Conservation (phyloP, 73 alveolate species). For the Paramecium bursaria region DNA sequence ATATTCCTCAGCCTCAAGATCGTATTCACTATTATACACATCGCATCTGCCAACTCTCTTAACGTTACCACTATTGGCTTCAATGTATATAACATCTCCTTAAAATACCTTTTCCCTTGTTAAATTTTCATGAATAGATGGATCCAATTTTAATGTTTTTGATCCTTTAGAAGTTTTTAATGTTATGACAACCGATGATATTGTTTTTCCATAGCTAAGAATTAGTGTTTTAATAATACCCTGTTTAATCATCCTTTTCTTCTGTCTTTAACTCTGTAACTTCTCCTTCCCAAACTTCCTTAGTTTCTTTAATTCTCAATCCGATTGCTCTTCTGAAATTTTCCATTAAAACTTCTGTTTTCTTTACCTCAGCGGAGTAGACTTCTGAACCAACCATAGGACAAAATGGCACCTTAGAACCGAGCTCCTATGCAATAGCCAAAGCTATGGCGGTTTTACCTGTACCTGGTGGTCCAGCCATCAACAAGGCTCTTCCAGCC, state of each 20-base stretch:
- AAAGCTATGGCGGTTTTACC: conserved; percentile 99
- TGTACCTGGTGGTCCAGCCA: conserved; percentile 99
- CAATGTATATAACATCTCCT: conserved; percentile 99
- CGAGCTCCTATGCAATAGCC: conserved; percentile 99
- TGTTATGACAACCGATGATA: conserved; percentile 89
- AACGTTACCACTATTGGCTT: conserved; percentile 99
- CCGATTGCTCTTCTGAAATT: conserved; percentile 99
- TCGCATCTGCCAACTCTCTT: conserved; percentile 99
- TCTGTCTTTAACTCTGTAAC: conserved; percentile 99
- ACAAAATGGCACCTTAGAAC: conserved; percentile 99
- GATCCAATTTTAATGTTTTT: conserved; percentile 98
- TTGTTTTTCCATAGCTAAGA: conserved; percentile 86
- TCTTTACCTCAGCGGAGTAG: conserved; percentile 98
- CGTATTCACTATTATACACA: conserved; percentile 99
- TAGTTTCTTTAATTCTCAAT: conserved; percentile 96
- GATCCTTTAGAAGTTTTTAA: conserved; percentile 97
- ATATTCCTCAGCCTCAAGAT: conserved; percentile 99
- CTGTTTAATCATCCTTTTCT: conserved; percentile 96
- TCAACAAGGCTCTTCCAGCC: conserved; percentile 99
- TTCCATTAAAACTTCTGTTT: conserved; percentile 99
- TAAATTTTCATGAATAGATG: conserved; percentile 97
- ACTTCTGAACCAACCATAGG: conserved; percentile 99
- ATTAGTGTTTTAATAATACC: conserved; percentile 3
- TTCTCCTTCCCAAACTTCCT: conserved; percentile 99
- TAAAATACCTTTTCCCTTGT: conserved; percentile 98